These are phyloP conservation scores for Marvania coccoides DNA, from an alignment of 139 green algal genomes.

Conservation along the genomic window DNA sequence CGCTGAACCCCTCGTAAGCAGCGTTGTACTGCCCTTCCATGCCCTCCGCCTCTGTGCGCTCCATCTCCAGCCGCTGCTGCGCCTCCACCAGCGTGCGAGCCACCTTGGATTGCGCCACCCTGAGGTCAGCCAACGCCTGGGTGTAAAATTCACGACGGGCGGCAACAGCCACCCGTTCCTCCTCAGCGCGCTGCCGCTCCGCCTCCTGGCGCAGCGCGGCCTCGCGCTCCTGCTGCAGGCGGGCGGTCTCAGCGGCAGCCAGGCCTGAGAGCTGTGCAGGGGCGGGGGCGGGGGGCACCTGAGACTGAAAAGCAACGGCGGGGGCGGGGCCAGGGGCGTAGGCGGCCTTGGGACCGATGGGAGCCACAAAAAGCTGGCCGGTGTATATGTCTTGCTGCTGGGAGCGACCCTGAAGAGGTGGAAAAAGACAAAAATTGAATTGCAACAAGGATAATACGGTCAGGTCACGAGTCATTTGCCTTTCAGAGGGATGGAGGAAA, in stretches of 20 bases:
- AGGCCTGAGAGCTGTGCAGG: conserved; percentile 15
- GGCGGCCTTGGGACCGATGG: conserved; percentile 1
- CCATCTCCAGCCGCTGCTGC: conserved; percentile 33
- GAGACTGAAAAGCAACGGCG: conserved; percentile 6
- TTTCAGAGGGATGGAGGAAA: background rate
- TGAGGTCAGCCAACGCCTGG: conserved; percentile 9
- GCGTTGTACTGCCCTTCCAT: conserved; percentile 27
- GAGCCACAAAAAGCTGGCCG: conserved; percentile 31
- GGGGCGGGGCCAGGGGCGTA: conserved; percentile 15
- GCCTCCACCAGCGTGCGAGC: conserved; percentile 19
- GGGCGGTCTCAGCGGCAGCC: conserved; percentile 25
- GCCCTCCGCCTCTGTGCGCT: conserved; percentile 14
- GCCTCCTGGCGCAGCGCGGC: conserved; percentile 19
- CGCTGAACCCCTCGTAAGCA: conserved; percentile 25
- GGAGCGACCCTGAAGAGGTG: background rate
- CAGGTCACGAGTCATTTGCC: too few relatives aligned
- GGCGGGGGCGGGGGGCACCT: conserved; percentile 9
- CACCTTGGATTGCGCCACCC: conserved; percentile 24
- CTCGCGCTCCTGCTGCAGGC: conserved; percentile 27
- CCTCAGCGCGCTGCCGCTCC: conserved; percentile 21
- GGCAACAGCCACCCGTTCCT: conserved; percentile 13
- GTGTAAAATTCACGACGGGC: conserved; percentile 27
- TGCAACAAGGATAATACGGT: background rate
- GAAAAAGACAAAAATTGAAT: background rate
- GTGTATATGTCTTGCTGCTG: conserved; percentile 14